Evolutionary conservation across 768 basidiomycete species (phyloP), one percentile per base, ranked within the genome.

Genomic region (Boletus pseudo-olivaceus): DNA sequence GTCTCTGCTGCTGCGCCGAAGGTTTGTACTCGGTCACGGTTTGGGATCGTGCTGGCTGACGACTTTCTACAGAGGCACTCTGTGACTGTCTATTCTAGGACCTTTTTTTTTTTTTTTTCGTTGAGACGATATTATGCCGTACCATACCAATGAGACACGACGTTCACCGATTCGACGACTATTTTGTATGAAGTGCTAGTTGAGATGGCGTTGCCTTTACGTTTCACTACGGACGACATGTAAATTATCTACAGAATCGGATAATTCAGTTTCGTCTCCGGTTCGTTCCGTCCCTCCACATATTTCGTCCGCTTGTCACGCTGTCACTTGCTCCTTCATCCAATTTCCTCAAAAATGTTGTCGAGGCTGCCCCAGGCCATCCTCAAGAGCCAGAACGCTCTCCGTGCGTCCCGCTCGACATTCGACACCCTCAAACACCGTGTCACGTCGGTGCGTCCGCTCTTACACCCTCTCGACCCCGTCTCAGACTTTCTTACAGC

Each of bases 321-420:
- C 47, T 43, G 51, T 57, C 61, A 65, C 69, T 67, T 62, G 70
- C 69, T 55, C 67, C 66, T 69, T 70, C 66, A 65, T 65, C 67
- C 72, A 79, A 80, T 78, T 71, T 71, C 69, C 73, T 69, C 70
- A 75, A 84, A 82, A 88, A 90, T 90, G 88, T 73, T 90, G 71
- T 84, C 86, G 73, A 90, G 85, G 85, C 81, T 89, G 76, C 83
- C 86, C 70, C 81, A 82, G 74, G 82, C 82, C 74, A 81, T 81
- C 75, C 78, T 88, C 71, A 84, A 77, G 73, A 81, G 77, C 68
- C 79, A 79, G 60, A 73, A 76, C 62, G 73, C 72, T 58, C 62
- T 76, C 56, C 75, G 78, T 54, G 71, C 75, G 54, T 67, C 79
- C 54, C 81, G 78, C 57, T 72, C 79, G 48, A 66, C 75, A 47